phyloP scores from a whole-genome alignment of 768 basidiomycete genomes.

The Boletus fagicola region DNA sequence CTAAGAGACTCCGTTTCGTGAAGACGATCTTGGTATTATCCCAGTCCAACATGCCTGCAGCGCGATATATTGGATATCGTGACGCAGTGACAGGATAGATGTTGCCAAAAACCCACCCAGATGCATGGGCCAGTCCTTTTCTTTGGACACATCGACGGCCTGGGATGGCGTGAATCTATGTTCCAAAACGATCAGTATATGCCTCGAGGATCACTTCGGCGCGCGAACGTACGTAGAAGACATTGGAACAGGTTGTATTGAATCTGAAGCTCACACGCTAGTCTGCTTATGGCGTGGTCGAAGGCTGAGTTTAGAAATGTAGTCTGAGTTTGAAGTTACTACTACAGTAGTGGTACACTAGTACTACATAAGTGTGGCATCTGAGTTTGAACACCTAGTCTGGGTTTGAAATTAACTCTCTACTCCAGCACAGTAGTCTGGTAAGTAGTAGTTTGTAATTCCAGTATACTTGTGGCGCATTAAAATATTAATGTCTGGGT shows the following conservation, averaged over 20 bases:
- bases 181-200: not conserved
- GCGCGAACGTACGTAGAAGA: constrained; percentile 25
- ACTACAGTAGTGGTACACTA: too few species aligned
- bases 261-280: not conserved
- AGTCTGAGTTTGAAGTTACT: too few species aligned
- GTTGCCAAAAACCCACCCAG: constrained; percentile 45
- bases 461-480: too few species aligned
- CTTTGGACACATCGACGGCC: constrained; percentile 59
- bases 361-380: too few species aligned
- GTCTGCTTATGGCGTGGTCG: too few species aligned
- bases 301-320: too few species aligned
- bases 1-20: constrained; percentile 72
- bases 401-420: too few species aligned
- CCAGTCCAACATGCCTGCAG: constrained; percentile 76
- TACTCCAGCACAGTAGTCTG: too few species aligned
- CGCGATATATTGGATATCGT: not conserved
- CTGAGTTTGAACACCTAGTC: too few species aligned
- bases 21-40: constrained; percentile 74
- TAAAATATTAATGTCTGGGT: too few species aligned
- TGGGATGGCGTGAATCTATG: constrained; percentile 58
- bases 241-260: constrained; percentile 10
- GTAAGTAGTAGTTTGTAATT: too few species aligned
- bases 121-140: constrained; percentile 69
- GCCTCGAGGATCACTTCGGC: not conserved
- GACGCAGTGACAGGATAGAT: not conserved